These are phyloP conservation scores for Picochlorum sp. DNA, from an alignment of 139 green algal species.

Conservation along the genomic window DNA sequence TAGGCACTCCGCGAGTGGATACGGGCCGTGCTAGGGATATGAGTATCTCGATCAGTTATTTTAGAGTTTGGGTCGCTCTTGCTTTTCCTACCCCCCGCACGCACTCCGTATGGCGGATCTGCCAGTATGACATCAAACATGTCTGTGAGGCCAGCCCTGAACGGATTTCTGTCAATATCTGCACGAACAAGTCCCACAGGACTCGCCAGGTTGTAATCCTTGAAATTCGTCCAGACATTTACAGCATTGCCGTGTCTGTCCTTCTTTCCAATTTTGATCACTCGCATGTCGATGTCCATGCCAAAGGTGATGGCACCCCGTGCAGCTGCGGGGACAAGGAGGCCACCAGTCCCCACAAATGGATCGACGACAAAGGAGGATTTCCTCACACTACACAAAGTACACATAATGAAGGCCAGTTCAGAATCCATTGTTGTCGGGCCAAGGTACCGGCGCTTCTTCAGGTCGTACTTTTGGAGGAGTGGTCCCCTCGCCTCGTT, in stretches of 20 bases:
- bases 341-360: conserved; percentile 84
- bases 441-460: conserved; percentile 72
- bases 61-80: conserved; percentile 17
- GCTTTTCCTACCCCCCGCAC: conserved; percentile 81
- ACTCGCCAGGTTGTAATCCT: conserved; percentile 64
- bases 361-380: conserved; percentile 56
- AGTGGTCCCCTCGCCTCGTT: conserved; percentile 1
- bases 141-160: conserved; percentile 40
- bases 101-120: conserved; percentile 92
- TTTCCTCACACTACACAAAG: conserved; percentile 55
- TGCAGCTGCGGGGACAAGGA: conserved; percentile 72
- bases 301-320: conserved; percentile 62
- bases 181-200: conserved; percentile 61
- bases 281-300: conserved; percentile 71
- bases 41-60: neutral
- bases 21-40: conserved; percentile 48
- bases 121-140: conserved; percentile 79
- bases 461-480: conserved; percentile 48
- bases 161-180: conserved; percentile 60
- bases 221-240: conserved; percentile 71
- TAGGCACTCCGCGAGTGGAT: conserved; percentile 82
- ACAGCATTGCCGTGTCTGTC: conserved; percentile 30
- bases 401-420: conserved; percentile 90
- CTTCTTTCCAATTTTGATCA: conserved; percentile 48
- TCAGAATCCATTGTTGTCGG: conserved; percentile 93